Conservation (phyloP, 2,329 filamentous ascomycete species). For the Setomelanomma holmii region DNA sequence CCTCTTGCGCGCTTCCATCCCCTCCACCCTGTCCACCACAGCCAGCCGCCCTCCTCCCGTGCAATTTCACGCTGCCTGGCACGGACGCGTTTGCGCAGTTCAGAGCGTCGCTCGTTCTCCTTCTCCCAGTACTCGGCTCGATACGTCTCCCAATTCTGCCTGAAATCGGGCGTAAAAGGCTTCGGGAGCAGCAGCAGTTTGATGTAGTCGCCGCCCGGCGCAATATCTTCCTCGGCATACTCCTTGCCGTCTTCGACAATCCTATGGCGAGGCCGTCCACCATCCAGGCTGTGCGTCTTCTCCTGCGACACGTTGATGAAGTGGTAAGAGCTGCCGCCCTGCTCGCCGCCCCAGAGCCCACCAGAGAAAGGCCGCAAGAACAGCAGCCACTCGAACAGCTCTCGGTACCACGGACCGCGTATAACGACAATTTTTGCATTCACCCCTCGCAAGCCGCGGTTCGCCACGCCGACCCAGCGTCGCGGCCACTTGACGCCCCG, state of each 20-base stretch:
- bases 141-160: constrained; percentile 97
- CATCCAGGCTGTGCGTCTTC: constrained; percentile 35
- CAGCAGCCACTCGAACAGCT: constrained; percentile 73
- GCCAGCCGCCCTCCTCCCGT: constrained; percentile 72
- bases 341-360: constrained; percentile 50
- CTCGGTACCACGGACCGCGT: constrained; percentile 80
- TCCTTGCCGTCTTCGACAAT: constrained; percentile 65
- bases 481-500: constrained; percentile 92
- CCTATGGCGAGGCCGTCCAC: constrained; percentile 33
- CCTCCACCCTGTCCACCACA: constrained; percentile 86
- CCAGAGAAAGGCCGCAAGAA: constrained; percentile 78
- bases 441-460: constrained; percentile 87
- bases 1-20: constrained; percentile 53
- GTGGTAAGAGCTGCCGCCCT: constrained; percentile 73
- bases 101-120: constrained; percentile 86
- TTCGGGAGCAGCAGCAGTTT: constrained; percentile 91
- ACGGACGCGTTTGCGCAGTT: constrained; percentile 74
- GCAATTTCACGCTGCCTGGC: constrained; percentile 72
- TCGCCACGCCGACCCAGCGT: constrained; percentile 87
- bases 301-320: constrained; percentile 69
- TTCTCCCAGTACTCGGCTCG: constrained; percentile 95
- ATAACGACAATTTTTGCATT: constrained; percentile 96
- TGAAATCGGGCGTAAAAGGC: constrained; percentile 91
- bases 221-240: constrained; percentile 85
- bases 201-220: constrained; percentile 87